phyloP scores from a whole-genome alignment of 257 asterid species.

The Penstemon davidsonii region DNA sequence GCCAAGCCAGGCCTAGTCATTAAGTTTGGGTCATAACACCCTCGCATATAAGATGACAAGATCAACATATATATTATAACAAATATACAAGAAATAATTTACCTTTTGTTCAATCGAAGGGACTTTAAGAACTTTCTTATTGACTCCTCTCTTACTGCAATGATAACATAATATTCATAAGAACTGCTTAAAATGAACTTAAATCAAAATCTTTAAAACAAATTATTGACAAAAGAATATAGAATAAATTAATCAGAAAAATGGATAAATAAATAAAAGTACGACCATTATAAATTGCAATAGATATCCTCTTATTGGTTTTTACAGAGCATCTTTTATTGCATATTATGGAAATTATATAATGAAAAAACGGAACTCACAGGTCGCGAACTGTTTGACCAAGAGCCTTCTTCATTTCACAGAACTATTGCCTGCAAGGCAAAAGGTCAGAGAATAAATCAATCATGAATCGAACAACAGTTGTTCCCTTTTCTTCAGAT shows the following conservation, averaged over 20 bases:
- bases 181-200: slow-evolving; percentile 11
- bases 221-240: not conserved
- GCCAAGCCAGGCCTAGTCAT: no score
- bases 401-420: slow-evolving; percentile 86
- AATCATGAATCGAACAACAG: not conserved
- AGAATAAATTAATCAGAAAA: not conserved
- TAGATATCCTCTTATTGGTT: not conserved
- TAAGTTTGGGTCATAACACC: not conserved
- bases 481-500: not conserved
- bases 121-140: slow-evolving; percentile 88
- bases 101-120: slow-evolving; percentile 91
- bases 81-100: slow-evolving; percentile 11
- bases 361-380: slow-evolving; percentile 48
- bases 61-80: not conserved
- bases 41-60: not conserved
- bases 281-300: not conserved
- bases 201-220: not conserved
- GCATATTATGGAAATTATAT: not conserved
- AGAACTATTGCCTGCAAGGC: slow-evolving; percentile 33
- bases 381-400: slow-evolving; percentile 91
- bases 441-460: slow-evolving; percentile 16
- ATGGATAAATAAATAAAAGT: not conserved
- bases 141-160: slow-evolving; percentile 93
- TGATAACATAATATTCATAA: slow-evolving; percentile 21
- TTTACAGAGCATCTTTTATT: not conserved